Evolutionary conservation across 495 filamentous ascomycete genomes (phyloP), one percentile per base, ranked within the genome.

Genomic region (Immersiella caudata): DNA sequence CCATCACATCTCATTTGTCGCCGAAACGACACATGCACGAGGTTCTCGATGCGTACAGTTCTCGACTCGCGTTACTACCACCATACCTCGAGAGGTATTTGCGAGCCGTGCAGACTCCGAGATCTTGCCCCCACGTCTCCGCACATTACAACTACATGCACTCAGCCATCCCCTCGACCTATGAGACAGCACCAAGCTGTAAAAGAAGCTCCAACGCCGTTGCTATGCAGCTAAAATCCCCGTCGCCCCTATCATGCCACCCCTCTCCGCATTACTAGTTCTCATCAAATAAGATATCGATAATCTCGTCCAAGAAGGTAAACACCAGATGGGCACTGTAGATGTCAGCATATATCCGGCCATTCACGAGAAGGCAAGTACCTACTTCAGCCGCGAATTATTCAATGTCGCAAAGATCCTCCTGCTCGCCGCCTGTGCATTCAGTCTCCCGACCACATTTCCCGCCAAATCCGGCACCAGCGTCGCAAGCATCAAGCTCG

Each of bases 341-440:
- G 18, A 11, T 51, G 3, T 64, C 75, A 58, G 72, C 68, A 36
- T 4, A 52, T 29, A 25, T 22, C 52, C 7, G 22, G n/a, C 6
- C 52, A 9, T 26, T 6, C 14, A 24, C 25, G 18, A 29, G 33
- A 70, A 29, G 50, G 64, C 8, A 16, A 25, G 36, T 64, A 81
- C 86, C 72, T 77, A 89, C 87, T 93, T 94, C 61, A 90, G 73
- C 70, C 87, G 81, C 62, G 83, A 79, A 74, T 95, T 96, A 73
- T 96, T 96, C 65, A 96, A 82, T 8, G 89, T 92, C 7, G 90
- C 92, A 77, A 93, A 93, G 54, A 94, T 85, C 57, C 91, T 85
- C 65, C 93, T 82, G 25, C 91, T 90, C 29, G 93, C 93, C 57
- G 87, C 91, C 76, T 94, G 91, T 18, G 93, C 93, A 79, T 96